A percentile compares a stretch with the other conserved stretches of the same genome.
Conservation (phyloP, 331 rosid species). For the Spiraea crenata region DNA sequence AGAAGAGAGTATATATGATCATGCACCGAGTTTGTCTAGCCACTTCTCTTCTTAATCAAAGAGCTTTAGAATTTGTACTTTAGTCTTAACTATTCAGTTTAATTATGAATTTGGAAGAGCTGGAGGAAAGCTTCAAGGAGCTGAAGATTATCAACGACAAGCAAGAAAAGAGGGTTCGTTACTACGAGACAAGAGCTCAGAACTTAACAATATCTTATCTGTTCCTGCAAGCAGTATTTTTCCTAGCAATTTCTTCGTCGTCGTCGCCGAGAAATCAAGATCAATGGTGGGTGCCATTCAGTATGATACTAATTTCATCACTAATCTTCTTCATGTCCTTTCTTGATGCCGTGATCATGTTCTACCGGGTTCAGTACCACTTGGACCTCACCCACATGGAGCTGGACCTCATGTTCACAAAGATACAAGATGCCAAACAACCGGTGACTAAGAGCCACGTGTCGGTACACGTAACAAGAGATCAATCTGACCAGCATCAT, state of each 20-base stretch:
- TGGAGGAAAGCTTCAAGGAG: background rate
- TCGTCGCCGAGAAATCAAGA: background rate
- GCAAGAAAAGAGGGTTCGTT: background rate
- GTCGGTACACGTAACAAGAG: no score
- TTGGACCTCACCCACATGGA: background rate
- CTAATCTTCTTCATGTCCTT: conserved; percentile 4
- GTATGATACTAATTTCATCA: background rate
- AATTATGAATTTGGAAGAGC: background rate
- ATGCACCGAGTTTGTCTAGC: no score
- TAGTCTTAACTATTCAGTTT: no score
- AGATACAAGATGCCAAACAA: background rate
- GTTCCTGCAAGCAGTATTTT: background rate
- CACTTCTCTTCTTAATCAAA: no score
- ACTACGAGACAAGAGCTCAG: conserved; percentile 4
- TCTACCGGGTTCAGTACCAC: background rate
- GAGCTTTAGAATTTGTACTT: no score
- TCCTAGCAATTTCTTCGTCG: background rate
- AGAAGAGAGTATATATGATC: no score
- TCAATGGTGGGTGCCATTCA: conserved; percentile 15
- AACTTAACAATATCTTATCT: background rate
- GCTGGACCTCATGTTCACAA: background rate
- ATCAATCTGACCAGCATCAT: background rate
- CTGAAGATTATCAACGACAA: background rate
- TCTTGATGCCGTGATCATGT: conserved; percentile 8
- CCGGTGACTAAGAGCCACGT: background rate